Evolutionary conservation across 768 basidiomycete genomes (phyloP).

Genomic region (Myochromella boudieri): DNA sequence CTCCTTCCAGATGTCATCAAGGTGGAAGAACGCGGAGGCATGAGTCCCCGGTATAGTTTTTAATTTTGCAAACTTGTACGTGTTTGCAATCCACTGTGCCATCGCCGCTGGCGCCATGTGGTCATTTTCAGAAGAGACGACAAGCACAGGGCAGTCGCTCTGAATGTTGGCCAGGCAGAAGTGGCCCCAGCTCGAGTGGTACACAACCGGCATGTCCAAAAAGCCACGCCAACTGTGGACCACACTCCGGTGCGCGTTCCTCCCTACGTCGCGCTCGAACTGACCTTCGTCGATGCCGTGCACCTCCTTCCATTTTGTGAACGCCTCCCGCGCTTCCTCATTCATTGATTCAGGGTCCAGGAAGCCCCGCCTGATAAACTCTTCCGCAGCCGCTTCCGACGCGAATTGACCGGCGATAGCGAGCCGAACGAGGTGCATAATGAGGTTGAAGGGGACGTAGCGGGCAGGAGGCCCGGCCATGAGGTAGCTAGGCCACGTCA

Average conservation of each 20-base stretch:
- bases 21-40: constrained; percentile 40
- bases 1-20: constrained; percentile 46
- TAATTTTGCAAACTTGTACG: constrained; percentile 43
- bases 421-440: constrained; percentile 30
- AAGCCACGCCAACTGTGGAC: constrained; percentile 53
- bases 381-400: constrained; percentile 38
- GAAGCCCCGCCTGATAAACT: constrained; percentile 33
- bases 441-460: constrained; percentile 39
- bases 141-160: constrained; percentile 43
- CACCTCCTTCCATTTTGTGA: constrained; percentile 40
- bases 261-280: constrained; percentile 38
- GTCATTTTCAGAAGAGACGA: constrained; percentile 45
- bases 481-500: constrained; percentile 49
- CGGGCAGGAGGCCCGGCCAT: constrained; percentile 43
- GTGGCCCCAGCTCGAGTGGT: constrained; percentile 53
- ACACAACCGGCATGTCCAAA: constrained; percentile 36
- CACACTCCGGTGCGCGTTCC: constrained; percentile 46
- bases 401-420: constrained; percentile 34
- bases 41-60: constrained; percentile 49
- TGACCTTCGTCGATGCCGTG: constrained; percentile 42
- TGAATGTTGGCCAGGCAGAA: constrained; percentile 42
- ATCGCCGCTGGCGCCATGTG: constrained; percentile 38
- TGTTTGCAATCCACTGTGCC: constrained; percentile 48
- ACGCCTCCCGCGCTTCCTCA: constrained; percentile 38
- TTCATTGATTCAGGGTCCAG: constrained; percentile 34